phyloP scores from a whole-genome alignment of 306 rosid species.

The Vachellia collinsii region DNA sequence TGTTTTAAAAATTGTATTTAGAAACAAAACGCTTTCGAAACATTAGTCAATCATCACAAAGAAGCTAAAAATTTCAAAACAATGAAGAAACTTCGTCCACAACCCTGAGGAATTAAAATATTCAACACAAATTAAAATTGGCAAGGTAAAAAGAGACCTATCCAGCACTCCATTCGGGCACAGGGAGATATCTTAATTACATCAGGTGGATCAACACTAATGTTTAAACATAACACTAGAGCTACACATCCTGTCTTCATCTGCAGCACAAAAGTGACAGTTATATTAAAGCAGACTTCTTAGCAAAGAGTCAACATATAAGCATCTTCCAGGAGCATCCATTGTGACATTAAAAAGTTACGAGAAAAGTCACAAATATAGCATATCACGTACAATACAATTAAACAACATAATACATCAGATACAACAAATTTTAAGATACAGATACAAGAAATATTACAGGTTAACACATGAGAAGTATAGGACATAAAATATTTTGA shows the following conservation, averaged over 20 bases:
- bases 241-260: conserved; percentile 99
- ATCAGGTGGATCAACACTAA: conserved; percentile 99
- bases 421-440: not conserved
- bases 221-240: conserved; percentile 96
- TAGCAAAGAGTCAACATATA: conserved; percentile 7
- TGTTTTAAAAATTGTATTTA: not conserved
- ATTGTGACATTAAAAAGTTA: conserved; percentile 8
- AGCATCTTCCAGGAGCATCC: conserved; percentile 31
- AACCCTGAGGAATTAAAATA: conserved; percentile 22
- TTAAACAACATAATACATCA: not conserved
- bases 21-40: conserved; percentile 16
- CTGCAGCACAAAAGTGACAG: conserved; percentile 67
- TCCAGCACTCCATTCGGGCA: conserved; percentile 99
- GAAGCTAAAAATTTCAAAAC: conserved; percentile 24
- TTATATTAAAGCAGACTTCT: conserved; percentile 45
- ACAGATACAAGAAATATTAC: not conserved
- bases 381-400: not conserved
- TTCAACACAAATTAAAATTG: conserved; percentile 32
- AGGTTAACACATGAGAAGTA: not conserved
- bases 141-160: conserved; percentile 72
- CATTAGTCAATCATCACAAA: conserved; percentile 18
- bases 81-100: conserved; percentile 17
- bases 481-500: not conserved
- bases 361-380: not conserved
- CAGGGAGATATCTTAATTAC: conserved; percentile 99